phyloP scores from a whole-genome alignment of 768 basidiomycete species.

The Hemileccinum impolitum region DNA sequence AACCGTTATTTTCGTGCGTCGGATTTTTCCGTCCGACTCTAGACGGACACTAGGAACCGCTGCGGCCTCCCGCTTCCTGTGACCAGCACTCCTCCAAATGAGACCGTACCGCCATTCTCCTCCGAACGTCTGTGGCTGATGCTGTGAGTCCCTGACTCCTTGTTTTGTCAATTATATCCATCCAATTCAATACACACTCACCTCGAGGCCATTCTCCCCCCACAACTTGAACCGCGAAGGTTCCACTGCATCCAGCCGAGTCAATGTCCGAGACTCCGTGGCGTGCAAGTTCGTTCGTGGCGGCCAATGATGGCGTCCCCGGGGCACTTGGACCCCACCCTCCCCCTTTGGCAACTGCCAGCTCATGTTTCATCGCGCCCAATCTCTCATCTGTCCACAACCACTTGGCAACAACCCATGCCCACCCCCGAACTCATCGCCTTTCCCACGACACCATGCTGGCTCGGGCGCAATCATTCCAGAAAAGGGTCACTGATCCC shows the following conservation, averaged over 20 bases:
- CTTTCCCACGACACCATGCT: constrained; percentile 14
- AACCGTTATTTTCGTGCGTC: constrained; percentile 24
- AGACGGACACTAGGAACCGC: constrained; percentile 1
- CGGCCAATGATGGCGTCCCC: constrained; percentile 1
- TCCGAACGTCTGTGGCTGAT: constrained; percentile 6
- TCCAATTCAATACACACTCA: not conserved
- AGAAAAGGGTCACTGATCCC: constrained; percentile 14
- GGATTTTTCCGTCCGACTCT: constrained; percentile 18
- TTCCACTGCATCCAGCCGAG: constrained; percentile 13
- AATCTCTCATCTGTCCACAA: constrained; percentile 1
- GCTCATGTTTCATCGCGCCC: too few species aligned
- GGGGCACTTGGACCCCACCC: too few species aligned
- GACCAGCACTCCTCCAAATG: constrained; percentile 16
- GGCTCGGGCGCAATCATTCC: constrained; percentile 20
- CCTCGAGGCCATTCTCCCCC: constrained; percentile 11
- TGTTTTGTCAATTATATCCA: too few species aligned
- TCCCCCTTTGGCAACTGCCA: too few species aligned
- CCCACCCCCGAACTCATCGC: constrained; percentile 15
- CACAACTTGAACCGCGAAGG: constrained; percentile 27
- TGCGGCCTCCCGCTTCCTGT: constrained; percentile 31
- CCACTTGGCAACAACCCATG: not conserved
- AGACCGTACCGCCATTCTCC: constrained; percentile 16
- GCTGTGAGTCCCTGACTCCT: constrained; percentile 10
- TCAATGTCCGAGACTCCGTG: constrained; percentile 35
- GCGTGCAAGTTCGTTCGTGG: constrained; percentile 2